A percentile compares a stretch with the other conserved stretches of the same genome.
phyloP scores from a whole-genome alignment of 768 basidiomycete genomes.

The Lentinula aciculospora region DNA sequence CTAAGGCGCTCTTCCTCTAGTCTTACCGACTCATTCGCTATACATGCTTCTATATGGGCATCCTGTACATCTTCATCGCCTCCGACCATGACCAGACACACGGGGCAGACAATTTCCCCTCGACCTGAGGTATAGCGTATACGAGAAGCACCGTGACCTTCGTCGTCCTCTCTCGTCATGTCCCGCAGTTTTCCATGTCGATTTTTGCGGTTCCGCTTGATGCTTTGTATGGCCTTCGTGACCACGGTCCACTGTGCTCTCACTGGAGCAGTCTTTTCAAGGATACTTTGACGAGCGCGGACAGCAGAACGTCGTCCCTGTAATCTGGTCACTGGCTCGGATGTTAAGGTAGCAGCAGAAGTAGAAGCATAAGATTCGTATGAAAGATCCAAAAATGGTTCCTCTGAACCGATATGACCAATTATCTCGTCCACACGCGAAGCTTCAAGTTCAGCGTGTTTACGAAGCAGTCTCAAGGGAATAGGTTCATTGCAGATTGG shows the following conservation, averaged over 20 bases:
- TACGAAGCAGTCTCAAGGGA: conserved; percentile 63
- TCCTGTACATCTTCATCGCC: conserved; percentile 73
- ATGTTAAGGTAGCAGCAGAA: conserved; percentile 27
- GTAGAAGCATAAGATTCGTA: conserved; percentile 27
- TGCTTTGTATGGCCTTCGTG: conserved; percentile 50
- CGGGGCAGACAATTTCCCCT: conserved; percentile 57
- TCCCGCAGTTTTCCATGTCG: conserved; percentile 65
- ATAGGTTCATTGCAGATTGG: conserved; percentile 72
- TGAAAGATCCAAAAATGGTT: conserved; percentile 45
- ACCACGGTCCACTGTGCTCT: conserved; percentile 26
- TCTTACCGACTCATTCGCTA: conserved; percentile 48
- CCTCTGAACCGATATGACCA: conserved; percentile 53
- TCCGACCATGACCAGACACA: conserved; percentile 50
- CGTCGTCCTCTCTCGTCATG: conserved; percentile 58
- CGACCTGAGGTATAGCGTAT: conserved; percentile 22
- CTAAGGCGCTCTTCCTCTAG: conserved; percentile 37
- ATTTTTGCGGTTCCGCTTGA: conserved; percentile 66
- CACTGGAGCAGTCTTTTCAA: conserved; percentile 15
- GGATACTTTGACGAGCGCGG: conserved; percentile 34
- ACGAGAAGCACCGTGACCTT: conserved; percentile 20
- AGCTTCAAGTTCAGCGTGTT: conserved; percentile 60
- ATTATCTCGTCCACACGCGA: conserved; percentile 68
- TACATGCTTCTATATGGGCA: conserved; percentile 78
- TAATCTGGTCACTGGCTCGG: conserved; percentile 10
- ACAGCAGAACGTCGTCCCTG: conserved; percentile 38